These are phyloP conservation scores for Boletales sp. DNA, from an alignment of 768 basidiomycete genomes.

Conservation along the genomic window DNA sequence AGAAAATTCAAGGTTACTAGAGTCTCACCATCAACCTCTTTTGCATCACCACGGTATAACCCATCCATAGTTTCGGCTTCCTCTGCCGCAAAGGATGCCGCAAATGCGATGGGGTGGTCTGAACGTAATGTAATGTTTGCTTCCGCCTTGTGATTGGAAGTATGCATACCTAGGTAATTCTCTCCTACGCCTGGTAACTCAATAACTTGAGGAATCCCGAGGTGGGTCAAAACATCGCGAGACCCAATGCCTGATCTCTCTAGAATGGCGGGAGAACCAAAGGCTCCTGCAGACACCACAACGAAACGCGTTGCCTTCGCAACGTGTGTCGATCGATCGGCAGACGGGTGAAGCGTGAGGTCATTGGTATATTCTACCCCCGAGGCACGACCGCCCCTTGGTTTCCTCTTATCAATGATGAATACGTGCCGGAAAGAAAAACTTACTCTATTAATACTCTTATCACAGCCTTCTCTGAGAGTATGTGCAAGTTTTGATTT, in stretches of 20 bases:
- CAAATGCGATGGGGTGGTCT: conserved; percentile 31
- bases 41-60: conserved; percentile 39
- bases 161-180: conserved; percentile 49
- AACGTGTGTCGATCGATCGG: conserved; percentile 19
- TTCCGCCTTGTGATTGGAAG: background rate
- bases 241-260: conserved; percentile 70
- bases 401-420: background rate
- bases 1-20: background rate
- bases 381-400: conserved; percentile 32
- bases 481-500: conserved; percentile 41
- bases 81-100: conserved; percentile 39
- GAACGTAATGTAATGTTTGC: background rate
- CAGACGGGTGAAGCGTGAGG: conserved; percentile 16
- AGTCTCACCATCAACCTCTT: conserved; percentile 38
- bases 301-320: conserved; percentile 43
- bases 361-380: conserved; percentile 51
- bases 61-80: conserved; percentile 48
- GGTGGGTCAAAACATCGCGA: conserved; percentile 39
- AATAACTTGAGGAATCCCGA: conserved; percentile 47
- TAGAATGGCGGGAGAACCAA: conserved; percentile 54
- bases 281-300: conserved; percentile 49
- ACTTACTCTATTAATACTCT: conserved; percentile 47
- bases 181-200: conserved; percentile 77
- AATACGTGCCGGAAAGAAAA: conserved; percentile 8
- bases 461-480: conserved; percentile 40